phyloP scores from a whole-genome alignment of 805 yeast genomes.

The Diddensiella caesifluorescens region DNA sequence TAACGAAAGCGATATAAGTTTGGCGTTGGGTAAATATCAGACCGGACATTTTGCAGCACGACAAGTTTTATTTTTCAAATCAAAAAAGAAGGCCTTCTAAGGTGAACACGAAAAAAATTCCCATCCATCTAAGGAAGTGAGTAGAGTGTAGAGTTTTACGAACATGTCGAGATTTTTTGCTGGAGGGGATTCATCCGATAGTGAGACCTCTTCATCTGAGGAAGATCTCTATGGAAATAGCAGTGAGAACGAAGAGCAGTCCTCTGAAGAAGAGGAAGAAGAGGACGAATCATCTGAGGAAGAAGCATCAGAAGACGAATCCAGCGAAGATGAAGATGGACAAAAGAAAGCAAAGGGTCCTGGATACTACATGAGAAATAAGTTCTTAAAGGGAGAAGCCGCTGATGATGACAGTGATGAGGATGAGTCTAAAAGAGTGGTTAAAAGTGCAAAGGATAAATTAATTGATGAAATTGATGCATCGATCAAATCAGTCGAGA shows the following conservation, averaged over 20 bases:
- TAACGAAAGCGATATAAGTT: too few relatives aligned
- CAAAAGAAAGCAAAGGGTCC: slow-evolving; percentile 35
- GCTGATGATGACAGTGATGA: slow-evolving; percentile 51
- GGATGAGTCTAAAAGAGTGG: slow-evolving; percentile 75
- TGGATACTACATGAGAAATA: slow-evolving; percentile 31
- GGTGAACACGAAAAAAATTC: too few relatives aligned
- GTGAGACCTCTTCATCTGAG: slow-evolving; percentile 61
- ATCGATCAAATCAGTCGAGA: slow-evolving; percentile 60
- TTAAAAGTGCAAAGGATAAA: slow-evolving; percentile 91
- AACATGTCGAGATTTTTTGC: slow-evolving; percentile 97
- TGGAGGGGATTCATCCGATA: slow-evolving; percentile 44
- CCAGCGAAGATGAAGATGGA: slow-evolving; percentile 38
- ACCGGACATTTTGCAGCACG: too few relatives aligned
- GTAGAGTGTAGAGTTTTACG: too few relatives aligned
- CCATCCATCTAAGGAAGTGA: too few relatives aligned
- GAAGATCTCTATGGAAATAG: slow-evolving; percentile 43
- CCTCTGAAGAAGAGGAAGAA: slow-evolving; percentile 27
- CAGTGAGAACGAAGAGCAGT: slow-evolving; percentile 33
- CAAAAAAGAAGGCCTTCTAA: too few relatives aligned
- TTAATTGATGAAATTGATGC: slow-evolving; percentile 78
- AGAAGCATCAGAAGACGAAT: slow-evolving; percentile 39
- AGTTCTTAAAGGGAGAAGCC: slow-evolving; percentile 34
- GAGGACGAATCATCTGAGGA: slow-evolving; percentile 41
- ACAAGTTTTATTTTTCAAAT: too few relatives aligned
- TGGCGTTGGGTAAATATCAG: too few relatives aligned